These are phyloP conservation scores for Penicillium riverlandense DNA, from an alignment of 495 filamentous ascomycete genomes.

Conservation along the genomic window DNA sequence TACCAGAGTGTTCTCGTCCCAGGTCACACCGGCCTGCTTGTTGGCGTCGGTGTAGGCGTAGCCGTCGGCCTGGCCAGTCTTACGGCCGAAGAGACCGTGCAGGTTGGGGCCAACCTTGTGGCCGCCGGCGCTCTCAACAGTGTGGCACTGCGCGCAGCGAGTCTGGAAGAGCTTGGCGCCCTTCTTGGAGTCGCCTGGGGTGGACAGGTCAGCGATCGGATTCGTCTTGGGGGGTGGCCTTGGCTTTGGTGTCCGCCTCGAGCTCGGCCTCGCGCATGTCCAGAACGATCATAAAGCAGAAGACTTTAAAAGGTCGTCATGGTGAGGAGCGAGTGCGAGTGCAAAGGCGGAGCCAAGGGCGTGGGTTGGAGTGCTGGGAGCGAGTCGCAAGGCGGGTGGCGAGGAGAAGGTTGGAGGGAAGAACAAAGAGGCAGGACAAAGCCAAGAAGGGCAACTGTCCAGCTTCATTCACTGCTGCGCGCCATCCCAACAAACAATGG, in stretches of 20 bases:
- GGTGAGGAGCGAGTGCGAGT: neutral
- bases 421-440: neutral
- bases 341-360: neutral
- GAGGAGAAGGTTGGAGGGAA: neutral
- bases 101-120: constrained; percentile 98
- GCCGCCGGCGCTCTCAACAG: constrained; percentile 72
- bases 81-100: constrained; percentile 94
- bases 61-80: constrained; percentile 83
- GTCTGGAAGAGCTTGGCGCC: constrained; percentile 99
- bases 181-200: constrained; percentile 85
- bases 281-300: constrained; percentile 16
- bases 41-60: constrained; percentile 99
- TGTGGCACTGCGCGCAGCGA: constrained; percentile 98
- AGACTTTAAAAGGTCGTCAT: constrained; percentile 27
- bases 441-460: neutral
- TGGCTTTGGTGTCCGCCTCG: constrained; percentile 7
- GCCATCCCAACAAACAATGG: neutral
- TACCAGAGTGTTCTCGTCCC: constrained; percentile 85
- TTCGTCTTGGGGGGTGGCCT: constrained; percentile 18
- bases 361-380: neutral
- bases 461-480: neutral
- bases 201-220: neutral
- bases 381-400: no score
- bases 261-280: constrained; percentile 24
- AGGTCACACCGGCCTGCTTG: constrained; percentile 88